A percentile compares a stretch with the other conserved stretches of the same genome.
phyloP scores from a whole-genome alignment of 192 early-diverging fungal genomes.

The Gonapodya sp. region DNA sequence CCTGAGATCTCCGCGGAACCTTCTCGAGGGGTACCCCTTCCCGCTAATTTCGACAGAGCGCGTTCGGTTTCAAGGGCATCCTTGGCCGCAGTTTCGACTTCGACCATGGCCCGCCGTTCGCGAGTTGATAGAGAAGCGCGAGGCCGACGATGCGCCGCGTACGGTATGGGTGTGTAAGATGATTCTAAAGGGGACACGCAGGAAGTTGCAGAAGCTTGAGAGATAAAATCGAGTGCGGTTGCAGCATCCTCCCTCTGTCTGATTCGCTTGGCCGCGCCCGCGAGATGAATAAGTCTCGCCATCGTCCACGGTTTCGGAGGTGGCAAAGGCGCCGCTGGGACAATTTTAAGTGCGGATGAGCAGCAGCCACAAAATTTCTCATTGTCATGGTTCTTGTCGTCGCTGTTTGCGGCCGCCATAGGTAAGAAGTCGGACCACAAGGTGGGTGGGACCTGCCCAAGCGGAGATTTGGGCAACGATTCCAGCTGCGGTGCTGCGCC shows the following conservation, averaged over 20 bases:
- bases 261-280: not conserved
- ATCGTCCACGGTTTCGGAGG: not conserved
- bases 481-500: not conserved
- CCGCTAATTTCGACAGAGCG: not conserved
- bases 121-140: not conserved
- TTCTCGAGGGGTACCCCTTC: not conserved
- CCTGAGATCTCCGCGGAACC: not conserved
- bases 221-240: not conserved
- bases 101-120: not conserved
- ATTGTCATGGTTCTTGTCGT: not conserved
- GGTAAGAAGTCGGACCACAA: not conserved
- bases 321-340: not conserved
- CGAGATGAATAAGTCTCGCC: not conserved
- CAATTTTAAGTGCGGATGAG: too few species aligned
- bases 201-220: too few species aligned
- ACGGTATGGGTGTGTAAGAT: too few species aligned
- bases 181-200: too few species aligned
- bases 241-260: not conserved
- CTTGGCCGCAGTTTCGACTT: not conserved
- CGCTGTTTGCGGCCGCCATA: not conserved
- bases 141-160: not conserved
- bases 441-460: not conserved
- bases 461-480: not conserved
- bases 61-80: not conserved
- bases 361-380: too few species aligned